Conservation (phyloP, 805 yeast species). For the Torulaspora microellipsoides region DNA sequence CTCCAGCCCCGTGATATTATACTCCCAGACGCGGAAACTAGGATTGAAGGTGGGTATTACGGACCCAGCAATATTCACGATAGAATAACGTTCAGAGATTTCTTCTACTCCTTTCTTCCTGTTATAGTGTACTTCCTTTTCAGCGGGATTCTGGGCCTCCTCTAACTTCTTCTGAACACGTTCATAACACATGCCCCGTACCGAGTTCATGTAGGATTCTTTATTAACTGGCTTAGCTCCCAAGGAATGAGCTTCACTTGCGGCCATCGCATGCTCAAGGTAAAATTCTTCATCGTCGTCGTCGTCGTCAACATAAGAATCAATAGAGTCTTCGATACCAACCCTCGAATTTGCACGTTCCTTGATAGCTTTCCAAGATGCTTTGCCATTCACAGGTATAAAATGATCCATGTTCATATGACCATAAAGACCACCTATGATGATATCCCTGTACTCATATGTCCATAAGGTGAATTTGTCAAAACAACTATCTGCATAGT, state of each 20-base stretch:
- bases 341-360: slow-evolving; percentile 6
- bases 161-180: slow-evolving; percentile 37
- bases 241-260: slow-evolving; percentile 37
- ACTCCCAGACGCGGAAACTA: slow-evolving; percentile 81
- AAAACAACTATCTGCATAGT: slow-evolving; percentile 67
- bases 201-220: slow-evolving; percentile 54
- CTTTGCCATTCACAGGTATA: slow-evolving; percentile 65
- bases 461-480: slow-evolving; percentile 76
- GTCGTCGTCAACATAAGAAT: slow-evolving; percentile 7
- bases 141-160: slow-evolving; percentile 8
- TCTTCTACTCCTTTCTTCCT: slow-evolving; percentile 11
- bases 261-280: slow-evolving; percentile 34
- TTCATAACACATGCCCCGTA: slow-evolving; percentile 52
- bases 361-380: slow-evolving; percentile 50
- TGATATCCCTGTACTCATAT: slow-evolving; percentile 77
- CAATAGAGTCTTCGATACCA: background rate
- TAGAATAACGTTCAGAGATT: slow-evolving; percentile 55
- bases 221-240: slow-evolving; percentile 70
- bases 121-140: slow-evolving; percentile 18
- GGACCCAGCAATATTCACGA: slow-evolving; percentile 67
- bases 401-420: slow-evolving; percentile 91
- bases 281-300: slow-evolving; percentile 27
- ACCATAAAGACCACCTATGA: slow-evolving; percentile 79
- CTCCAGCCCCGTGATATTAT: slow-evolving; percentile 59
- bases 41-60: slow-evolving; percentile 85